Percentiles rank a stretch among this genome's conserved stretches.
Conservation (phyloP, 1,139 yeast species). For the Kodamaea sp. region DNA sequence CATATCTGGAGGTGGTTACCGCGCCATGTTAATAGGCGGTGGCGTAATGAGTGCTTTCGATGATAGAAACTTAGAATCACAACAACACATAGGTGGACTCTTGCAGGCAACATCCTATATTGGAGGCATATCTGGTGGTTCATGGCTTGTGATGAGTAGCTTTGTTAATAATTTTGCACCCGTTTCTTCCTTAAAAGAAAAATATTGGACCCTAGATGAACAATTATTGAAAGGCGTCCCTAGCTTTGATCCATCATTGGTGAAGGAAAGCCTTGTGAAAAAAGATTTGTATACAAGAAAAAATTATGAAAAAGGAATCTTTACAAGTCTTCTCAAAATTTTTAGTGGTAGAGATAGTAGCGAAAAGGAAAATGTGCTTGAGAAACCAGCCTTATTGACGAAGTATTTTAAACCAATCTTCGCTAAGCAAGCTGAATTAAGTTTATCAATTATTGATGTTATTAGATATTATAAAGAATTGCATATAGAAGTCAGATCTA, state of each 20-base stretch:
- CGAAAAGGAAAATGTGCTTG: conserved; percentile 7
- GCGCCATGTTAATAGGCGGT: conserved; percentile 65
- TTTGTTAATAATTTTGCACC: conserved; percentile 46
- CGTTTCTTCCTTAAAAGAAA: conserved; percentile 28
- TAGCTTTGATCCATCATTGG: conserved; percentile 30
- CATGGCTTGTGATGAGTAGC: conserved; percentile 57
- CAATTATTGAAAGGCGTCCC: conserved; percentile 57
- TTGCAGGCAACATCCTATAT: conserved; percentile 53
- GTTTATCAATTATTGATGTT: conserved; percentile 24
- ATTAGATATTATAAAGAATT: conserved; percentile 47
- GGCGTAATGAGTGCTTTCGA: conserved; percentile 59
- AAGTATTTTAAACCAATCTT: conserved; percentile 3
- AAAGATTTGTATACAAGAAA: conserved; percentile 2
- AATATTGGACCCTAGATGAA: conserved; percentile 43
- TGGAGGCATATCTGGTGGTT: conserved; percentile 69
- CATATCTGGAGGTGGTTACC: conserved; percentile 71
- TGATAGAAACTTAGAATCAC: conserved; percentile 32
- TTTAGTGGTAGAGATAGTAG: conserved; percentile 5
- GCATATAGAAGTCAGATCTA: conserved; percentile 50
- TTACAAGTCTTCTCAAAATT: conserved; percentile 11
- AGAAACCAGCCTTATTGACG: not conserved
- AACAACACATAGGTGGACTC: conserved; percentile 43
- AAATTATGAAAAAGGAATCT: conserved; percentile 7
- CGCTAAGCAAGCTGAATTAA: not conserved
- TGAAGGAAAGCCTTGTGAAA: conserved; percentile 1